Base-by-base conservation (phyloP, 75 land plant genomes). In the Cupressus sempervirens region DNA sequence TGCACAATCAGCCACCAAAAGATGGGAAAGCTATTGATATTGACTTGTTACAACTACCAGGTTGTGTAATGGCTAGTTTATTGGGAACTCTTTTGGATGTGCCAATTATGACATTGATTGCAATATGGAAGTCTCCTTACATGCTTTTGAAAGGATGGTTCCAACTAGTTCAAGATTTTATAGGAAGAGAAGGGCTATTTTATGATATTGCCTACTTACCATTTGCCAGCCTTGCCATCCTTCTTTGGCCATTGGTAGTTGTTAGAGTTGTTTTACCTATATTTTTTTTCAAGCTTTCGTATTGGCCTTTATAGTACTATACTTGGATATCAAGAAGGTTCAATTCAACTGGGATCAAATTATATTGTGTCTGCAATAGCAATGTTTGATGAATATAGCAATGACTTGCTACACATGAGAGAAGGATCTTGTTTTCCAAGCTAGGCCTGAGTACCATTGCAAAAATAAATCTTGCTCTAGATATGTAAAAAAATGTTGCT, bases 101-200 rank as follows among this genome's bases (percentile, higher is more conserved):
- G 41, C 90, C 88, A 65, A 45, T 88, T 15, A 91, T 97, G 36
- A 86, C 88, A 8, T 41, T 87, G 16, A 65, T 96, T 62, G 94
- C 98, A 43, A 65, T 97, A 43, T 87, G 88, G 86, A 97, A 96
- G 80, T 90, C 96, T 54, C 99, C 99, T 12, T 93, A 87, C 88
- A 96, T 97, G 96, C 87, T 97, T 41, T 85, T 93, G 45, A 96
- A 85, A 87, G 99, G 99, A 45, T 97, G 99, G 99, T 87, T 92
- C 74, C 84, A 92, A 82, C 91, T 97, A 12, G 70, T 91, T 34
- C 88, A 89, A 23, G 97, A 95, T 72, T 84, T 95, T 53, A 80
- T 93, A 81, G 95, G 93, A 14, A 93, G 95, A 74, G 93, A 96
- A 89, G 99, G 98, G 26, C 94, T 98, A 52, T 97, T 94, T 62